Evolutionary conservation across 169 alveolate species (phyloP), one percentile per base, ranked within the genome.

Genomic region (Babesia microti): DNA sequence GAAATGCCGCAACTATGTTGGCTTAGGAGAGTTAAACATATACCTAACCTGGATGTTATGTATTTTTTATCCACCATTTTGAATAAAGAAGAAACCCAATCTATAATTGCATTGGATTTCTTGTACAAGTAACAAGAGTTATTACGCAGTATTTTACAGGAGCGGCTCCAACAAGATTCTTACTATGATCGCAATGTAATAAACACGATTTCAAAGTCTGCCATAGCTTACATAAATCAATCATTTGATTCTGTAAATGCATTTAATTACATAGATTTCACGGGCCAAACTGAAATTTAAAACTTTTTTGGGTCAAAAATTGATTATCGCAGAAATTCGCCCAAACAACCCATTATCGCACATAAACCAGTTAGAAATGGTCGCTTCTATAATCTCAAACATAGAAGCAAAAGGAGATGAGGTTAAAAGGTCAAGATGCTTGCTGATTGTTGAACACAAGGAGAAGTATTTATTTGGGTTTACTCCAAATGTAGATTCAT

Each of bases 141-240:
- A 11, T 49, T 12, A 9, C 40, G 17, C 26, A 63, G 45, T 9
- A 63, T 30, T 0, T 46, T 63, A 23, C 45, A 28, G 11, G 75
- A 63, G 26, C 36, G 68, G 15, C 41, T 63, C 48, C 45, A 43
- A 26, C 67, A 63, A 47, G 75, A 63, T 22, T 49, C 67, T n/a
- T 40, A 19, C 23, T 63, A 63, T 24, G 75, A 63, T 49, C 37
- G 32, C 56, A 41, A 29, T 41, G 53, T 63, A 27, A 29, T 63
- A 46, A 35, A 17, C 46, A 37, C 48, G 15, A 53, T 29, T 17
- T 27, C 28, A 17, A 3, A 14, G 34, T 53, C 26, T 63, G 53
- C 37, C 54, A 63, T 17, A 28, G 33, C 39, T 43, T 63, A 1
- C 0, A 44, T 22, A 2, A 36, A 19, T 26, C 9, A 28, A 12